phyloP scores from a whole-genome alignment of 345 rosid genomes.

The Brassica carinata region DNA sequence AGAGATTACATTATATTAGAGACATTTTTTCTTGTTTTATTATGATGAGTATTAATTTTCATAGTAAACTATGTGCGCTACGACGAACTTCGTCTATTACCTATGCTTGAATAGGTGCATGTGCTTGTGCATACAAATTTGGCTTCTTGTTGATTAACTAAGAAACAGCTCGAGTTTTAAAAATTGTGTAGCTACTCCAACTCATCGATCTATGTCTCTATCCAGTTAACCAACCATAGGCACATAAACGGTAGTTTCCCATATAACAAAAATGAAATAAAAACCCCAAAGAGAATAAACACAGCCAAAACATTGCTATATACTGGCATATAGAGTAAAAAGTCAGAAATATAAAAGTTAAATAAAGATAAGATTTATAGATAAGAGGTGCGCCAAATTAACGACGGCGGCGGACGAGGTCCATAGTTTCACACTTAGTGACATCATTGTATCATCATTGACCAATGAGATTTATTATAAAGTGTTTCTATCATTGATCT shows the following conservation, averaged over 20 bases:
- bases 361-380: background rate
- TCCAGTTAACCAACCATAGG: background rate
- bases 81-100: background rate
- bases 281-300: background rate
- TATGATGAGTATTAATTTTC: background rate
- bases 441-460: background rate
- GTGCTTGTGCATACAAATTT: slow-evolving; percentile 20
- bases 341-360: background rate
- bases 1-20: background rate
- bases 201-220: slow-evolving; percentile 3
- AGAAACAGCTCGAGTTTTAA: slow-evolving; percentile 11
- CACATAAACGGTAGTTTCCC: slow-evolving; percentile 10
- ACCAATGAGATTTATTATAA: slow-evolving; percentile 18
- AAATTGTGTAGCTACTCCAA: slow-evolving; percentile 15
- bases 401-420: slow-evolving; percentile 2
- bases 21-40: background rate
- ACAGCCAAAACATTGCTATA: background rate
- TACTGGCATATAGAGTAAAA: background rate
- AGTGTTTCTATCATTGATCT: background rate
- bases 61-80: background rate
- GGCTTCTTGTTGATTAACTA: slow-evolving; percentile 34
- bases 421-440: slow-evolving; percentile 3
- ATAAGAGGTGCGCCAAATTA: background rate
- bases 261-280: background rate
- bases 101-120: slow-evolving; percentile 1